phyloP scores from a whole-genome alignment of 2,329 filamentous ascomycete species.

The Fusarium tjaetaba region DNA sequence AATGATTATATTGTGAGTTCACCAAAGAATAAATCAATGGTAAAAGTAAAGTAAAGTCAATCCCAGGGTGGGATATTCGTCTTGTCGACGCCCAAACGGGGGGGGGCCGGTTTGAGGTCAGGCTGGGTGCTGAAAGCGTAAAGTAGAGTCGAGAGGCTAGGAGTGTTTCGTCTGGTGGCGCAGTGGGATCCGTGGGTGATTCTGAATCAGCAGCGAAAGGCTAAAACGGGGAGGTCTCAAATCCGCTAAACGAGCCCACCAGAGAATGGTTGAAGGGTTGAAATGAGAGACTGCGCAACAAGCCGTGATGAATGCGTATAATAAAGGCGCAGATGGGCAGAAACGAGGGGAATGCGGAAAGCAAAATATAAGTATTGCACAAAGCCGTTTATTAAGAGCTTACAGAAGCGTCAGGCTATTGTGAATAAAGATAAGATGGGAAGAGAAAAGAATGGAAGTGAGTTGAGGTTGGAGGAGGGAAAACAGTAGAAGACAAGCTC shows the following conservation, averaged over 20 bases:
- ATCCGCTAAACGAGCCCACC: constrained; percentile 30
- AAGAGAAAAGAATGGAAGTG: background rate
- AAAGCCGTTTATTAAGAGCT: constrained; percentile 23
- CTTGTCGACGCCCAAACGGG: constrained; percentile 11
- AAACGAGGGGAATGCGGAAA: background rate
- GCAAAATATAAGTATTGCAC: constrained; percentile 6
- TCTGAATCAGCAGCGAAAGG: constrained; percentile 28
- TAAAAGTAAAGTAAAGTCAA: constrained; percentile 1
- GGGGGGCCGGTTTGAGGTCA: constrained; percentile 1
- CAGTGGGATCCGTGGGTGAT: constrained; percentile 29
- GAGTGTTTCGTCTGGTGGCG: constrained; percentile 30
- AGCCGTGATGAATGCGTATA: constrained; percentile 5
- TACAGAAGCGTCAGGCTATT: constrained; percentile 8
- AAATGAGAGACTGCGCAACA: constrained; percentile 24
- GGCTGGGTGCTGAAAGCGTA: constrained; percentile 19
- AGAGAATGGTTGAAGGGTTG: constrained; percentile 4
- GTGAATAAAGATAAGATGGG: background rate
- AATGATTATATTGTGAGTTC: background rate
- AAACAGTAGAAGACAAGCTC: background rate
- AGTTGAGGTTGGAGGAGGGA: constrained; percentile 21
- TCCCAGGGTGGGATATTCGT: constrained; percentile 3
- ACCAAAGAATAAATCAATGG: constrained; percentile 1
- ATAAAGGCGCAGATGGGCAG: background rate
- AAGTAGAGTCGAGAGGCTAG: constrained; percentile 4
- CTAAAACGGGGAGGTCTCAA: constrained; percentile 18